Evolutionary conservation across 495 filamentous ascomycete species (phyloP).

Genomic region (Ramalina intermedia): DNA sequence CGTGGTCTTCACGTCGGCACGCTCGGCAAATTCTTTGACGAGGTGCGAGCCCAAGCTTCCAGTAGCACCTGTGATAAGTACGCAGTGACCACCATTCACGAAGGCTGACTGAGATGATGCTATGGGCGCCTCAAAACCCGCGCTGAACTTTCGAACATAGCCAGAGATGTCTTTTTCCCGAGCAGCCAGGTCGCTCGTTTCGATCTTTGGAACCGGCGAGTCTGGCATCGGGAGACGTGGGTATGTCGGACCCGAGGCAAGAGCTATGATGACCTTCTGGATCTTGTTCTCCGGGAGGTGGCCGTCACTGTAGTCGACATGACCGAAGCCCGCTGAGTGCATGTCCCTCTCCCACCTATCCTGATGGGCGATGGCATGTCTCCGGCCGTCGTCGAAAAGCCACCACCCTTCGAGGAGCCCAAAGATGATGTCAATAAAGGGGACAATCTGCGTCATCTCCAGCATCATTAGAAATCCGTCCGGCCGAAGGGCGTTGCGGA

Average conservation of each 20-base stretch:
- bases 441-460: slow-evolving; percentile 23
- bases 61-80: slow-evolving; percentile 40
- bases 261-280: slow-evolving; percentile 33
- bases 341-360: slow-evolving; percentile 25
- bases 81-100: not conserved
- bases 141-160: not conserved
- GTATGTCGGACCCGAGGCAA: slow-evolving; percentile 25
- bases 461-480: slow-evolving; percentile 28
- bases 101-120: not conserved
- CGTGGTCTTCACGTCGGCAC: slow-evolving; percentile 21
- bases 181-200: not conserved
- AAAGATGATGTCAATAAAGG: slow-evolving; percentile 24
- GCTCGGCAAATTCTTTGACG: slow-evolving; percentile 22
- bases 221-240: not conserved
- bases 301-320: slow-evolving; percentile 38
- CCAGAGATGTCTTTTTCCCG: not conserved
- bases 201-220: not conserved
- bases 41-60: slow-evolving; percentile 37
- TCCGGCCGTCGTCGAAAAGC: slow-evolving; percentile 34
- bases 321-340: slow-evolving; percentile 26
- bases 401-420: slow-evolving; percentile 40
- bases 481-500: slow-evolving; percentile 20
- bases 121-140: not conserved
- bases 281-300: slow-evolving; percentile 25
- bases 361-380: slow-evolving; percentile 25